Base-by-base conservation (phyloP, 2,329 filamentous ascomycete genomes). In the Neofusicoccum kwambonambiense region DNA sequence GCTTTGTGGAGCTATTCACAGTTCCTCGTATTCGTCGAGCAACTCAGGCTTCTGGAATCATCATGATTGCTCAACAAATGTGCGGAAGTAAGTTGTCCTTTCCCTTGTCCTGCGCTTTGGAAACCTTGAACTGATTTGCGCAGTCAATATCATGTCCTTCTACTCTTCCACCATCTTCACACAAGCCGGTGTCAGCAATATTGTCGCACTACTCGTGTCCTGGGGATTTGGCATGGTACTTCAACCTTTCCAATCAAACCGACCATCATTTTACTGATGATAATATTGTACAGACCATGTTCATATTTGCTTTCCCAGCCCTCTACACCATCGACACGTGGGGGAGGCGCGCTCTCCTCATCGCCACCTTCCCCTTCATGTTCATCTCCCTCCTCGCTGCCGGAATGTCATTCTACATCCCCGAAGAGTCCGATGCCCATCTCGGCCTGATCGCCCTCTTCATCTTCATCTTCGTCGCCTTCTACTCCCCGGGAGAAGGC, bases 381-480 rank as follows among this genome's bases (percentile, higher is more conserved):
- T 74, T 73, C 50, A 77, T 83, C n/a, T 82, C 82, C 69, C 75
- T 84, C 7, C 78, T 86, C 52, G 81, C 82, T 64, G 79, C 79
- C 9, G 71, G 82, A 74, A 71, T 80, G 11, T 79, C 75, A 4
- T 71, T 81, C 27, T 75, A 76, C 42, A 70, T 75, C 67, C 65
- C 15, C 62, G 60, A 71, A 66, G 71, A 73, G 56, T 62, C 50
- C 67, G 68, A 74, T 8, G 52, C 65, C 11, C 65, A 68, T 11
- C 66, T 70, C 4, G 76, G 71, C 31, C 74, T 70, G 17, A 74
- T 81, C 34, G 77, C 77, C 8, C 72, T 75, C 1, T 77, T 76
- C 65, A 75, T 80, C 60, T 86, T 80, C 76, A 74, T 84, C n/a
- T 85, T 85, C 69, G 83, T 82, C 68, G 78, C 83, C 11, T 79